Evolutionary conservation across 441 rosid species (phyloP), one percentile per base, ranked within the genome.

Genomic region (Theobroma grandiflorum): DNA sequence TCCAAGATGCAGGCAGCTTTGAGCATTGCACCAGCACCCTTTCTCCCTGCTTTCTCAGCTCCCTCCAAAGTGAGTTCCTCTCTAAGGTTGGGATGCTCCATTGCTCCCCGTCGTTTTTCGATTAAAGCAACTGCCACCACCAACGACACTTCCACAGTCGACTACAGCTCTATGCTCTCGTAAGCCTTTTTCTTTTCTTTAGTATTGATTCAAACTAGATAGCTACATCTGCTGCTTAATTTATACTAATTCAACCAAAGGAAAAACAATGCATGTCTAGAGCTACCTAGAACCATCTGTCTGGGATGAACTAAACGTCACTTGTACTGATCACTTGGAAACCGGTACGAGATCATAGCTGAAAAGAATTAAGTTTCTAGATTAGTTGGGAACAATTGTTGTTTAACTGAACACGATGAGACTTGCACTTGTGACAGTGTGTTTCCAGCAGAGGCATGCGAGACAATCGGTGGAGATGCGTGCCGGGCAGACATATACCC

Each of bases 361-460:
- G 14, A 16, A 61, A 31, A 62, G 40, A 31, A 31, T 26, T 26
- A 65, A 38, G 47, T 65, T 65, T 15, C 2, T 50, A 50, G n/a
- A 15, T 16, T 53, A 45, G 50, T 10, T 45, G 50, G 50, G 26
- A 18, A 7, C 26, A 55, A 26, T 1, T 26, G 31, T 26, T 26
- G 31, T 26, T 26, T 26, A 26, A 26, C 31, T 26, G 26, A 18
- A n/a, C 26, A 55, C 10, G 0, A n/a, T 0, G 22, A 11, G 2
- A 0, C 61, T 53, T 33, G 8, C 18, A 9, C 18, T 45, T 37
- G 1, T 18, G 16, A 64, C 83, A 94, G 97, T 72, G 97, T 94
- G 47, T 94, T 94, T 77, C 98, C 98, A 82, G 97, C 90, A 4
- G 98, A 94, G 83, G 98, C 98, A 71, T 94, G 98, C 35, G 98